phyloP scores from a whole-genome alignment of 139 green algal species.

The Monoraphidium neglectum region DNA sequence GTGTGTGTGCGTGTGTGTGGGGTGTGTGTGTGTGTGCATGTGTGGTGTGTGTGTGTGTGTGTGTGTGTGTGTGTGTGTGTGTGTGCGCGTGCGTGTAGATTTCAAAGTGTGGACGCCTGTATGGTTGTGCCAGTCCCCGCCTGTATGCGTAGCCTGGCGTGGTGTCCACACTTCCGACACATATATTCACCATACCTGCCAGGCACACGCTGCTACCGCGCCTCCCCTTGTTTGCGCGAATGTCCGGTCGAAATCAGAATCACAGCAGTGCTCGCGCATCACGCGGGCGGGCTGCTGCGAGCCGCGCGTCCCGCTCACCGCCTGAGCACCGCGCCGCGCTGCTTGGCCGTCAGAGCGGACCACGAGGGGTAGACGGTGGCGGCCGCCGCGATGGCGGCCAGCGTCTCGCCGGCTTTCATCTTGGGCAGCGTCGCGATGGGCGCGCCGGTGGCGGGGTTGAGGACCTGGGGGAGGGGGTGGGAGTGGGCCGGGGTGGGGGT shows the following conservation, averaged over 20 bases:
- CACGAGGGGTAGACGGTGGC: slow-evolving; percentile 65
- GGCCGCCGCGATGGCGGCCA: slow-evolving; percentile 71
- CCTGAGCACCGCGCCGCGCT: slow-evolving; percentile 62
- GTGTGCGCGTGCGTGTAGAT: no score
- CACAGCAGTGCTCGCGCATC: background rate
- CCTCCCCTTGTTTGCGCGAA: no score
- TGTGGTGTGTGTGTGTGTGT: no score
- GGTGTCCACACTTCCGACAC: no score
- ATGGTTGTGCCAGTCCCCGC: no score
- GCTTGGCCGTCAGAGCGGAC: slow-evolving; percentile 55
- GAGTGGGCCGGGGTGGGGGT: background rate
- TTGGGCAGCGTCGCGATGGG: slow-evolving; percentile 62
- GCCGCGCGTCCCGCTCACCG: slow-evolving; percentile 57
- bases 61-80: no score
- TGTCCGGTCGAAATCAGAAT: background rate
- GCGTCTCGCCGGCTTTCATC: slow-evolving; percentile 60
- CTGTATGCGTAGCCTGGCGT: no score
- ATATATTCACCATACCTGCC: no score
- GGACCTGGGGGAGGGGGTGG: slow-evolving; percentile 51
- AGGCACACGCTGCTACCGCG: no score
- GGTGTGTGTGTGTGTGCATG: no score
- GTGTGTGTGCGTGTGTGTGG: no score
- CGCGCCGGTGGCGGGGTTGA: slow-evolving; percentile 79
- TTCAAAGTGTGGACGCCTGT: no score
- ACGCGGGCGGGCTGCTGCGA: background rate